A percentile compares a stretch with the other conserved stretches of the same genome.
Evolutionary conservation across 2,329 filamentous ascomycete genomes (phyloP).

Genomic region (Onygena corvina): DNA sequence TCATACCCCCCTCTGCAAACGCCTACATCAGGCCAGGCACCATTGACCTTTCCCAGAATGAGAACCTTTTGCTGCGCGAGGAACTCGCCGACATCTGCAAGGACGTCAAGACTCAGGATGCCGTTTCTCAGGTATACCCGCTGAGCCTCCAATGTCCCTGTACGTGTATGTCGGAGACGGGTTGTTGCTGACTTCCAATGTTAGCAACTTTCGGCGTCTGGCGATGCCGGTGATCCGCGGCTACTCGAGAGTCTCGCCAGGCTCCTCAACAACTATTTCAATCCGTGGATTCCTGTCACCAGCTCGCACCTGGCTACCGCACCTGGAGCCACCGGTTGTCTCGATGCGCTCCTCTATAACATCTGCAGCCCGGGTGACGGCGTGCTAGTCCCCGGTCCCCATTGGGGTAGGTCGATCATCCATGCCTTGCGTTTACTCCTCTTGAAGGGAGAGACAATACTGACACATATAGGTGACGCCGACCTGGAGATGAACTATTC

Average conservation of each 20-base stretch:
- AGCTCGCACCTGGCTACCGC: slow-evolving; percentile 17
- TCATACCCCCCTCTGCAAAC: slow-evolving; percentile 1
- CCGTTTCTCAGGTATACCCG: slow-evolving; percentile 9
- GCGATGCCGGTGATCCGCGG: slow-evolving; percentile 16
- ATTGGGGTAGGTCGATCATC: slow-evolving; percentile 20
- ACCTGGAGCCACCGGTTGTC: slow-evolving; percentile 14
- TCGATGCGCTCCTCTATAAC: slow-evolving; percentile 24
- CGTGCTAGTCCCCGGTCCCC: slow-evolving; percentile 23
- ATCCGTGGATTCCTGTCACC: slow-evolving; percentile 17
- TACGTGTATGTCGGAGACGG: neutral
- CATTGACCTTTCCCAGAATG: slow-evolving; percentile 14
- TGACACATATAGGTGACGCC: slow-evolving; percentile 15
- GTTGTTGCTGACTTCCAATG: neutral
- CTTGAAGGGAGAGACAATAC: neutral
- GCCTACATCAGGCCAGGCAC: slow-evolving; percentile 2
- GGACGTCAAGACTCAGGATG: slow-evolving; percentile 5
- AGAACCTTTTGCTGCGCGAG: slow-evolving; percentile 14
- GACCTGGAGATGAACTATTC: slow-evolving; percentile 15
- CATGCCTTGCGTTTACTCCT: neutral
- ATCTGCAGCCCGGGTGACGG: slow-evolving; percentile 28
- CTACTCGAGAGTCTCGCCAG: slow-evolving; percentile 16
- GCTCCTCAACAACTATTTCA: slow-evolving; percentile 23
- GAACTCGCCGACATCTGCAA: slow-evolving; percentile 14
- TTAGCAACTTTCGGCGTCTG: slow-evolving; percentile 15
- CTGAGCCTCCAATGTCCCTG: neutral